Conservation (phyloP, 139 green algal species). For the Trebouxia sp. region DNA sequence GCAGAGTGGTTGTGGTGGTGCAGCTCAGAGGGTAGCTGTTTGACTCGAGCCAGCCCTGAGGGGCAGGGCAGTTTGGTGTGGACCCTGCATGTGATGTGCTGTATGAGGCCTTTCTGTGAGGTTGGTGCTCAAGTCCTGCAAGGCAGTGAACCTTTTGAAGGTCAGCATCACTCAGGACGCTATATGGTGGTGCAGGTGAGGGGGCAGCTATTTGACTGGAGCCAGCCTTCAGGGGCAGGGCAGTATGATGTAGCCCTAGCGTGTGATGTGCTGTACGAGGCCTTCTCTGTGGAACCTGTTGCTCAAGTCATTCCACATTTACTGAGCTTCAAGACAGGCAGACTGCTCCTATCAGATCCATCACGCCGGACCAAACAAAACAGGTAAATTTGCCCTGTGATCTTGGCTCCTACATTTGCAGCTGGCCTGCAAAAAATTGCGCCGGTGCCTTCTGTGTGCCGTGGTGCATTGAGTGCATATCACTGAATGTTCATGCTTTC, state of each 20-base stretch:
- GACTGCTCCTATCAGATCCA: constrained; percentile 57
- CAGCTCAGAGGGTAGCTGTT: constrained; percentile 22
- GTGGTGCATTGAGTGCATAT: background rate
- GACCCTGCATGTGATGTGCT: constrained; percentile 61
- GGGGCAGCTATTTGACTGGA: constrained; percentile 24
- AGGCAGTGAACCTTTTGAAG: too few relatives aligned
- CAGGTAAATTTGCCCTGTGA: constrained; percentile 28
- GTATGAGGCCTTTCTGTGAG: constrained; percentile 57
- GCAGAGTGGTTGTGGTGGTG: too few relatives aligned
- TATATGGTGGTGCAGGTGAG: constrained; percentile 19
- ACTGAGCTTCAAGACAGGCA: constrained; percentile 24
- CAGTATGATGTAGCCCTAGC: constrained; percentile 48
- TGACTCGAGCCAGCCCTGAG: background rate
- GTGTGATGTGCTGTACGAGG: constrained; percentile 68
- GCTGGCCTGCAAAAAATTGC: too few relatives aligned
- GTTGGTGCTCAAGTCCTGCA: constrained; percentile 44
- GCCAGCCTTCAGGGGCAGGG: background rate
- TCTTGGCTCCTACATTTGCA: too few relatives aligned
- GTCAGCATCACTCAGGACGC: too few relatives aligned
- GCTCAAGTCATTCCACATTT: constrained; percentile 43
- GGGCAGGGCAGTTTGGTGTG: constrained; percentile 35
- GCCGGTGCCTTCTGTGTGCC: too few relatives aligned
- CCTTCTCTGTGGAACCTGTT: constrained; percentile 47
- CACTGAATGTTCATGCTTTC: too few relatives aligned
- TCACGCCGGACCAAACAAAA: constrained; percentile 48